Conservation (phyloP, 2,329 filamentous ascomycete species). For the Harringtonia lauricola region DNA sequence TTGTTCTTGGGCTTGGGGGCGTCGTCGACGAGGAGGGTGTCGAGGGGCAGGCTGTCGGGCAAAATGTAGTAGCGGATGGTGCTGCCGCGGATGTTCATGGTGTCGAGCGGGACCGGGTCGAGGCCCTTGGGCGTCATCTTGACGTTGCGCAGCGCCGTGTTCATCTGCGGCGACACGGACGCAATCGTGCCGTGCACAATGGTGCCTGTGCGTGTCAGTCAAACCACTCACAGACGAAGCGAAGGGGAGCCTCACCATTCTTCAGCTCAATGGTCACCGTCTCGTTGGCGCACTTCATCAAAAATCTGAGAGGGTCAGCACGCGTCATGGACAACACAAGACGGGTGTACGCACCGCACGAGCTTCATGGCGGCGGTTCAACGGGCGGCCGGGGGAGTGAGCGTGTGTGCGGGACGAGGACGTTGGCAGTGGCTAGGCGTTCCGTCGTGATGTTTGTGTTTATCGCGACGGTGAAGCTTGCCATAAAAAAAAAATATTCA, state of each 20-base stretch:
- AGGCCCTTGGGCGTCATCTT: conserved; percentile 92
- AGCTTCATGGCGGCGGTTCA: conserved; percentile 70
- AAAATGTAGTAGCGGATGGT: conserved; percentile 96
- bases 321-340: conserved; percentile 1
- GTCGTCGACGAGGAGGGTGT: conserved; percentile 93
- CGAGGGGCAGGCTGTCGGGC: conserved; percentile 86
- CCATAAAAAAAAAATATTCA: background rate
- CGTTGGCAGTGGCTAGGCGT: too few relatives aligned
- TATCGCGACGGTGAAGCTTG: background rate
- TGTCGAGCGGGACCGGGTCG: conserved; percentile 79
- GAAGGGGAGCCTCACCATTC: conserved; percentile 81
- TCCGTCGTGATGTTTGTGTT: too few relatives aligned
- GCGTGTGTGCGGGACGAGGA: too few relatives aligned
- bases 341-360: conserved; percentile 86
- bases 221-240: background rate
- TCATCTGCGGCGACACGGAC: conserved; percentile 96
- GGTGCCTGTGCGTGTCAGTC: conserved; percentile 49
- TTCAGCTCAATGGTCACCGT: conserved; percentile 98
- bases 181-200: conserved; percentile 96
- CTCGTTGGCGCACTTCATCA: conserved; percentile 99
- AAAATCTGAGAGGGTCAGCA: conserved; percentile 58
- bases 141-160: conserved; percentile 87
- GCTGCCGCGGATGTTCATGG: conserved; percentile 92
- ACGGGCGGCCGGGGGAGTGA: too few relatives aligned
- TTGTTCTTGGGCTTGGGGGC: conserved; percentile 99